Evolutionary conservation across 352 stramenopile genomes (phyloP).

Genomic region (Phytophthora aleatoria): DNA sequence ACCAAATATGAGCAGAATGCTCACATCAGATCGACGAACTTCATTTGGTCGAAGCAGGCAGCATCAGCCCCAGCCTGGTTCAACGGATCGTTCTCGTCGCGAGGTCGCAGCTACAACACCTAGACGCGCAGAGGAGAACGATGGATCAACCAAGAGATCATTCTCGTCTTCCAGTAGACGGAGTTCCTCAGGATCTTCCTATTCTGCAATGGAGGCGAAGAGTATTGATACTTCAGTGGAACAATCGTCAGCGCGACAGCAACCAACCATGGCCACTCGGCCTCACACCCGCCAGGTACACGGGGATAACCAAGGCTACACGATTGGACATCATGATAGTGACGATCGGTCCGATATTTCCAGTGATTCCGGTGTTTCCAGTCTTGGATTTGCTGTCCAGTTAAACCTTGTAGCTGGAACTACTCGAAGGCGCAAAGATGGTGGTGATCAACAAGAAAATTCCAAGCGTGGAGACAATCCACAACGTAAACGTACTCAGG

Average conservation of each 20-base stretch:
- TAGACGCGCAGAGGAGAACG: not conserved
- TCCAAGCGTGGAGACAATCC: not conserved
- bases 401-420: slow-evolving; percentile 43
- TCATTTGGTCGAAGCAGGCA: slow-evolving; percentile 26
- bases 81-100: slow-evolving; percentile 6
- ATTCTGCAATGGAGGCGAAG: slow-evolving; percentile 10
- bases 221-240: slow-evolving; percentile 12
- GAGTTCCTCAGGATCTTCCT: slow-evolving; percentile 20
- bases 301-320: not conserved
- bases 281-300: not conserved
- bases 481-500: not conserved
- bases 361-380: slow-evolving; percentile 49
- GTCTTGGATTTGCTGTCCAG: slow-evolving; percentile 52
- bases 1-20: slow-evolving; percentile 43
- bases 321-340: not conserved
- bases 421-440: slow-evolving; percentile 21
- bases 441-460: slow-evolving; percentile 6
- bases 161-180: slow-evolving; percentile 5
- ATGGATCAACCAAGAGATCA: not conserved
- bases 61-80: slow-evolving; percentile 1
- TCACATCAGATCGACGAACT: slow-evolving; percentile 15
- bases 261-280: not conserved
- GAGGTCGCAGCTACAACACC: slow-evolving; percentile 1
- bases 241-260: not conserved
- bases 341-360: slow-evolving; percentile 31